A percentile compares a stretch with the other conserved stretches of the same genome.
These are phyloP conservation scores for Hypoxylon trugodes DNA, from an alignment of 495 filamentous ascomycete genomes.

Conservation along the genomic window DNA sequence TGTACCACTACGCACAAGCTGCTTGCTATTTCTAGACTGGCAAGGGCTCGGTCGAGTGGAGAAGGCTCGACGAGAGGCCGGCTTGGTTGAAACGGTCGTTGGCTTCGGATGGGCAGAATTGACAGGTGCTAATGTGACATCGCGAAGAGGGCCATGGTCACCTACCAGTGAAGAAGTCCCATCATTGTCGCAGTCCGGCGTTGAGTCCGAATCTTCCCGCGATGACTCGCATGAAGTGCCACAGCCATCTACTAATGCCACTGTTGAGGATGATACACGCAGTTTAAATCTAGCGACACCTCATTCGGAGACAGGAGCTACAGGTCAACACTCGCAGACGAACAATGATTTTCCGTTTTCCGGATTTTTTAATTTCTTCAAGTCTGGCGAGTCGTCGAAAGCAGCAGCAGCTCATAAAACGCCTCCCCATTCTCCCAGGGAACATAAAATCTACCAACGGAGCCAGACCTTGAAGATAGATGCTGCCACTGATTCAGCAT, in stretches of 20 bases:
- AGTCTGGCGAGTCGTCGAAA: conserved; percentile 48
- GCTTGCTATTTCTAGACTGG: conserved; percentile 97
- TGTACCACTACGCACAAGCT: conserved; percentile 92
- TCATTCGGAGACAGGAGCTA: conserved; percentile 29
- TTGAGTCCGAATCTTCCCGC: conserved; percentile 28
- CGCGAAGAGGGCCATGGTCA: conserved; percentile 47
- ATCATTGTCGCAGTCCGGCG: conserved; percentile 23
- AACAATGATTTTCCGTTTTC: conserved; percentile 60
- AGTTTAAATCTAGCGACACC: conserved; percentile 51
- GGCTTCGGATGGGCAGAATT: conserved; percentile 96
- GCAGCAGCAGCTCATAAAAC: conserved; percentile 35
- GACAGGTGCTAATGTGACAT: conserved; percentile 72
- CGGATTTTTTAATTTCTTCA: conserved; percentile 71
- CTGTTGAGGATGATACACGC: conserved; percentile 60
- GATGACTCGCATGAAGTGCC: conserved; percentile 61
- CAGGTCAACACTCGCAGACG: conserved; percentile 36
- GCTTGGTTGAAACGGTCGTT: conserved; percentile 88
- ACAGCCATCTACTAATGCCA: conserved; percentile 64
- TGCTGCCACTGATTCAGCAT: conserved; percentile 44
- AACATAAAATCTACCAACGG: conserved; percentile 77
- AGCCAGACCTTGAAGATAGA: conserved; percentile 72
- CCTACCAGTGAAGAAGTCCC: conserved; percentile 40
- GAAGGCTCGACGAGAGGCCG: conserved; percentile 91
- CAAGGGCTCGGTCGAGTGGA: conserved; percentile 90
- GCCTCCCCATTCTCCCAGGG: conserved; percentile 53